These are phyloP conservation scores for Aspergillus funiculosus DNA, from an alignment of 495 filamentous ascomycete genomes.

Conservation along the genomic window DNA sequence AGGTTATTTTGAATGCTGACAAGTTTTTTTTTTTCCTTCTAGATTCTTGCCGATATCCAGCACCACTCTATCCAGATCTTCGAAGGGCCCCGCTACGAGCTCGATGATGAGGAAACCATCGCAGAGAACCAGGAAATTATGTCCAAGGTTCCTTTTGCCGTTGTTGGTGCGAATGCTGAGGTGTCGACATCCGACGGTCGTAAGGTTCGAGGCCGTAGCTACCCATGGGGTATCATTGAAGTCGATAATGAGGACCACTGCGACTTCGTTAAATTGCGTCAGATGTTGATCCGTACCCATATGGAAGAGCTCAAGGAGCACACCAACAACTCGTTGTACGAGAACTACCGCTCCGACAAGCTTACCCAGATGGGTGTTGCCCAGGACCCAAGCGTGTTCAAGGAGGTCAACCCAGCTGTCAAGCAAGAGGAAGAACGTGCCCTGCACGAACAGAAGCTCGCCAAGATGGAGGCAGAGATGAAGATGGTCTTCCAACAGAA, in stretches of 20 bases:
- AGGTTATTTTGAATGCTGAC: neutral
- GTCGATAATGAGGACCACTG: constrained; percentile 99
- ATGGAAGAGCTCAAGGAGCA: constrained; percentile 99
- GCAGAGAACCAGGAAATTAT: constrained; percentile 99
- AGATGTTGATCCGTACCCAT: constrained; percentile 99
- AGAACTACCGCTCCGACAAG: constrained; percentile 99
- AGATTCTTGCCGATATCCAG: constrained; percentile 97
- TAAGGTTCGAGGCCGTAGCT: constrained; percentile 90
- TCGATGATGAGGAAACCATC: constrained; percentile 98
- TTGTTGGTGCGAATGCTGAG: constrained; percentile 93
- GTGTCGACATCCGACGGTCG: constrained; percentile 87
- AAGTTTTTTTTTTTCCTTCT: neutral
- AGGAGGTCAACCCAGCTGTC: constrained; percentile 99
- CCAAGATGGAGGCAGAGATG: constrained; percentile 99
- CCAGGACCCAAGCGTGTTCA: constrained; percentile 98
- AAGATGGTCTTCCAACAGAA: constrained; percentile 99
- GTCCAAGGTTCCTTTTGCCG: constrained; percentile 98
- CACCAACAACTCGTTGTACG: constrained; percentile 97
- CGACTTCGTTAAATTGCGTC: constrained; percentile 98
- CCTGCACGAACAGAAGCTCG: constrained; percentile 97
- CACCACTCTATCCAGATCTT: constrained; percentile 98
- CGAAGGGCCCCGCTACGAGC: constrained; percentile 94
- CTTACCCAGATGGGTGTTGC: constrained; percentile 96
- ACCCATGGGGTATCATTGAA: constrained; percentile 98
- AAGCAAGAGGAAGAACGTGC: constrained; percentile 99